Percentiles rank a stretch among this genome's conserved stretches.
phyloP scores from a whole-genome alignment of 306 rosid genomes.

The Betula pendula region DNA sequence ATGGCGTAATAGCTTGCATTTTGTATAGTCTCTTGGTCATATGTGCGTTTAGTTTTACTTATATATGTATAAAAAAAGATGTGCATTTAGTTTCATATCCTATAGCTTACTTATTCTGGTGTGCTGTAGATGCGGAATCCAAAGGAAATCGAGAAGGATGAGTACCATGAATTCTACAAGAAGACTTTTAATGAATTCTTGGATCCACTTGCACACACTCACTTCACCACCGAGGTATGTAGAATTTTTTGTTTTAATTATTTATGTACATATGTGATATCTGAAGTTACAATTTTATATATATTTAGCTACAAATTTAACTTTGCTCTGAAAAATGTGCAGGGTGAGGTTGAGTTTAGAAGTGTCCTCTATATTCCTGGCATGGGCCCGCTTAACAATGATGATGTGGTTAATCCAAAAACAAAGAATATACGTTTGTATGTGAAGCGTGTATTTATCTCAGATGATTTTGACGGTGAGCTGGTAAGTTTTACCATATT shows the following conservation, averaged over 20 bases:
- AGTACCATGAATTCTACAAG: conserved; percentile 90
- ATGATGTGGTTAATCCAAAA: conserved; percentile 88
- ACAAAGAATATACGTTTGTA: conserved; percentile 89
- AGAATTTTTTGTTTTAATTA: background rate
- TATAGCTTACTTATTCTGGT: conserved; percentile 9
- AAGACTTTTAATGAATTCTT: conserved; percentile 83
- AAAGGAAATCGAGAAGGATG: conserved; percentile 83
- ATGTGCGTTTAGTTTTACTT: conserved; percentile 7
- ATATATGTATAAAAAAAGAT: too few species aligned
- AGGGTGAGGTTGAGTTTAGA: conserved; percentile 98
- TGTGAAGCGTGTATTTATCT: conserved; percentile 95
- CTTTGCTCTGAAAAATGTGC: conserved; percentile 36
- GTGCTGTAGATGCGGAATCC: conserved; percentile 77
- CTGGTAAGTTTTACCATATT: conserved; percentile 61
- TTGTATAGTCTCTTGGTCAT: conserved; percentile 6
- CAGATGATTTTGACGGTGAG: conserved; percentile 98
- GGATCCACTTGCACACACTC: conserved; percentile 85
- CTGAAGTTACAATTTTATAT: background rate
- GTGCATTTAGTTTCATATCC: conserved; percentile 14
- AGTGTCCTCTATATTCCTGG: conserved; percentile 94
- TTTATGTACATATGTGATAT: background rate
- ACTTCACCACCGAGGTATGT: conserved; percentile 93
- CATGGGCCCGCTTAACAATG: conserved; percentile 96
- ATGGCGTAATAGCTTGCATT: background rate
- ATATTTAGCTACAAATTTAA: background rate